Evolutionary conservation across 139 green algal genomes (phyloP).

Genomic region (Chlorella sorokiniana): DNA sequence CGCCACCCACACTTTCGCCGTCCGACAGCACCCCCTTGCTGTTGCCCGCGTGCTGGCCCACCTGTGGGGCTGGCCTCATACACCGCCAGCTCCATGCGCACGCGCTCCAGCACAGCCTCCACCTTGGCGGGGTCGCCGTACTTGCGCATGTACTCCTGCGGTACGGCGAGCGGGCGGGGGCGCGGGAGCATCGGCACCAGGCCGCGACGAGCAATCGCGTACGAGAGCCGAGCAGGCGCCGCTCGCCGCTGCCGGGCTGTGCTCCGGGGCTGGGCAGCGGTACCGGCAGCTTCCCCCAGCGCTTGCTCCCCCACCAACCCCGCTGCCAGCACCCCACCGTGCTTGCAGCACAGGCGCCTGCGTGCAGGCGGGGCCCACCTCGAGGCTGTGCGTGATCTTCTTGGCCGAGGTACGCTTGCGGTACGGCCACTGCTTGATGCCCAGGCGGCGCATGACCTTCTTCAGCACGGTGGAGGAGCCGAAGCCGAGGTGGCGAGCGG

Average conservation of each 20-base stretch:
- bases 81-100: conserved; percentile 30
- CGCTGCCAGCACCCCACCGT: not conserved
- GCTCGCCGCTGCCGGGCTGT: too few species aligned
- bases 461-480: conserved; percentile 28
- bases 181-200: too few species aligned
- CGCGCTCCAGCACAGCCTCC: conserved; percentile 28
- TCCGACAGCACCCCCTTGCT: too few species aligned
- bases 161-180: not conserved
- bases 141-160: conserved; percentile 36
- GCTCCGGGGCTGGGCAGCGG: too few species aligned
- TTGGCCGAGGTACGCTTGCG: conserved; percentile 33
- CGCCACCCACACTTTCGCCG: too few species aligned
- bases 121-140: conserved; percentile 33
- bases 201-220: too few species aligned
- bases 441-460: conserved; percentile 30
- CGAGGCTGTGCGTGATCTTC: conserved; percentile 34
- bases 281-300: too few species aligned
- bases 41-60: too few species aligned
- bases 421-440: conserved; percentile 38
- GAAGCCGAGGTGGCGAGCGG: conserved; percentile 26
- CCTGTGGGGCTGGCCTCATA: conserved; percentile 27
- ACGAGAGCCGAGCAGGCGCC: too few species aligned
- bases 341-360: not conserved
- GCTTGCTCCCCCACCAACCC: not conserved
- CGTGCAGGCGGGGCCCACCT: not conserved